Evolutionary conservation across 2,329 filamentous ascomycete species (phyloP), one percentile per base, ranked within the genome.

Genomic region (Xylariaceae sp.): DNA sequence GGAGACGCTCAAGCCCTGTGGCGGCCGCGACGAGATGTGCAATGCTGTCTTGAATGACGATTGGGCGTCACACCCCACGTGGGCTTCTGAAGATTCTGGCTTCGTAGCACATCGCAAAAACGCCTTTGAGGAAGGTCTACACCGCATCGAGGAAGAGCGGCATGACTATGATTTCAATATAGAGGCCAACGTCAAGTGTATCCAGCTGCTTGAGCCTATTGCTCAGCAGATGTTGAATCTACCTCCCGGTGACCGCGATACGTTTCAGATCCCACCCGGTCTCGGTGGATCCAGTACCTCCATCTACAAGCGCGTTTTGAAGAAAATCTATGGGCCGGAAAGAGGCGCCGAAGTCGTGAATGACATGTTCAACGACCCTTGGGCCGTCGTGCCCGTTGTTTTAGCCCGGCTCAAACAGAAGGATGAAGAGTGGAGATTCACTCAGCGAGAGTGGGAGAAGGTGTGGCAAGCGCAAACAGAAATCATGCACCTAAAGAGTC

Each of bases 141-240:
- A 98, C 61, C 79, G 93, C 16, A 96, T 98, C 46, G 93, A 98
- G 65, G 93, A 98, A 65, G 93, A 98, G 63, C 86, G 93, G 4
- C 93, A 98, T 60, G 93, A 98, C 60, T 98, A 98, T 56, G 93
- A 98, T 64, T 95, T 94, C 67, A 93, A 96, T 60, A 97, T 98
- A 39, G 93, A 98, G 66, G 87, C 89, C 8, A 95, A 93, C 58
- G 80, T 86, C 46, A 90, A 95, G 53, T 96, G 93, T 37, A 95
- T 98, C 44, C 93, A 97, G 64, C 81, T 98, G 4, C 79, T 98
- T 31, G 91, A 97, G 62, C 93, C 93, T 0, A 88, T 97, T 44
- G 89, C 89, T 2, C 89, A 95, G 58, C 86, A 94, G 57, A 87
- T 98, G 65, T 74, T 90, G 13, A 83, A 85, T 32, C 85, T 96